Base-by-base conservation (phyloP, 164 flowering plant genomes). In the grape (Vitis vinifera) region DNA sequence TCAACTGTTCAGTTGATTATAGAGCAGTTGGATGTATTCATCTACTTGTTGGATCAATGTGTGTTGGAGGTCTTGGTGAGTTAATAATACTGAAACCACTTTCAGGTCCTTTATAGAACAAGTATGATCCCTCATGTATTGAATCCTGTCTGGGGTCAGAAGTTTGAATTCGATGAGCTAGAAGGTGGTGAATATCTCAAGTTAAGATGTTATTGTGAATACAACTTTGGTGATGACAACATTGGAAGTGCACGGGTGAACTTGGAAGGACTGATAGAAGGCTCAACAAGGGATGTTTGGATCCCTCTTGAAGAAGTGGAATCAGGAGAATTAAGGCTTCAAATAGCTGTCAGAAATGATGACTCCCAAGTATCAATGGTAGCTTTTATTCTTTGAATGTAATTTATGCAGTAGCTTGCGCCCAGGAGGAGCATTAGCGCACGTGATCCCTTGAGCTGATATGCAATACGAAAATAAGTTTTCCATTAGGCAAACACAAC, bases 301-400 rank as follows among this genome's bases (percentile, higher is more conserved):
- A 75, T 93, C 14, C 99, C 99, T 14, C 97, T 95, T 67, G 99
- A 93, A 78, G 89, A 89, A 75, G 99, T 90, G 51, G 87, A 74
- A 69, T 82, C 93, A 5, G 99, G 99, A 74, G 99, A 95, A 73
- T 47, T 95, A 52, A 83, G 91, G 74, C 87, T 95, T 72, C 88
- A 83, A 76, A 84, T 95, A 19, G 94, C 91, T 81, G 90, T 85
- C 19, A 82, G 81, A 31, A 83, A 75, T 58, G 83, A 82, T 44
- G 84, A 83, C 60, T 6, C 9, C 59, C 89, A 83, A 69, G 84
- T 80, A 78, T 79, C 86, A 55, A 81, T 60, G 91, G 93, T 90
- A 81, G 69, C 69, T 53, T 56, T 68, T 55, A 9, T 56, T 69
- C 15, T 2, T 23, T 23, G 2, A 23, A 23, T 23, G 27, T 23